phyloP scores from a whole-genome alignment of 805 yeast species.

The Sugiyamaella americana region DNA sequence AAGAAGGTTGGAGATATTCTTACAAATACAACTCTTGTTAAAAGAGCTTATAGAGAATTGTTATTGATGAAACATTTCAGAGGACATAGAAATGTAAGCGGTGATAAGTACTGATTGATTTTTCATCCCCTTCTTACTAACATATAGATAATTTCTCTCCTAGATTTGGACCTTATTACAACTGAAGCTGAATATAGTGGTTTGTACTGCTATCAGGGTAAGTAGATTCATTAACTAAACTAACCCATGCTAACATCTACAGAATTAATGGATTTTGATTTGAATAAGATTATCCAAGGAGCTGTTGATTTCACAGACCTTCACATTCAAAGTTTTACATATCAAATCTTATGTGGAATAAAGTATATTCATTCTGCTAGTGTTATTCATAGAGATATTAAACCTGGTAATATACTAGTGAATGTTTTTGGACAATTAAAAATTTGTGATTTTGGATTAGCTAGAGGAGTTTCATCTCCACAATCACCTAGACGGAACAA shows the following conservation, averaged over 20 bases:
- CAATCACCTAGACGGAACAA: slow-evolving; percentile 12
- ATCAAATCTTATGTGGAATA: slow-evolving; percentile 80
- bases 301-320: slow-evolving; percentile 77
- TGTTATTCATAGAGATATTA: slow-evolving; percentile 86
- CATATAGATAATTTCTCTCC: slow-evolving; percentile 51
- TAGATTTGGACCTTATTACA: slow-evolving; percentile 67
- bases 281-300: slow-evolving; percentile 59
- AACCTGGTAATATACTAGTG: slow-evolving; percentile 84
- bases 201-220: slow-evolving; percentile 68
- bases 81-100: slow-evolving; percentile 68
- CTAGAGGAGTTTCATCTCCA: slow-evolving; percentile 39
- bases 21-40: slow-evolving; percentile 55
- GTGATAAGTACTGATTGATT: background rate
- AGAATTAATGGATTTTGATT: slow-evolving; percentile 75
- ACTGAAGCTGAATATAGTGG: slow-evolving; percentile 67
- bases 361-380: slow-evolving; percentile 89
- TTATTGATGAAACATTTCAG: slow-evolving; percentile 73
- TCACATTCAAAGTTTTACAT: slow-evolving; percentile 68
- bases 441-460: slow-evolving; percentile 91
- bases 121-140: background rate
- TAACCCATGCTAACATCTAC: background rate
- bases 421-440: slow-evolving; percentile 68
- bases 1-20: slow-evolving; percentile 52
- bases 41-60: slow-evolving; percentile 78
- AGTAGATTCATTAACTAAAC: background rate